phyloP scores from a whole-genome alignment of 768 basidiomycete genomes.

The Leccinum boreale region DNA sequence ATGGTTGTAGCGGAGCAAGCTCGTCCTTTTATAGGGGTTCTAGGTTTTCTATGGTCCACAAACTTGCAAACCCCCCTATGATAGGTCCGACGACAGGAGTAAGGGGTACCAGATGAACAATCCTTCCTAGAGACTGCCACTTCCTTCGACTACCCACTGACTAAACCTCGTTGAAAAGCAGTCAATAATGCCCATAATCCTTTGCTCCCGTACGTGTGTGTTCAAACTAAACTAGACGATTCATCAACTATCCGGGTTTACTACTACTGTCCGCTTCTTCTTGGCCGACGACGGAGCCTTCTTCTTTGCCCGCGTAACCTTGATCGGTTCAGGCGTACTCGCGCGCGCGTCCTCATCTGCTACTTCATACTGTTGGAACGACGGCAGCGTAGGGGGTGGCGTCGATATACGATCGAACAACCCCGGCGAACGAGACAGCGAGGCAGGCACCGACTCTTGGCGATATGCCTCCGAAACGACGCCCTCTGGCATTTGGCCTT shows the following conservation, averaged over 20 bases:
- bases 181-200: no score
- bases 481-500: slow-evolving; percentile 86
- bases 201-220: no score
- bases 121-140: no score
- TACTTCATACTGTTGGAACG: slow-evolving; percentile 56
- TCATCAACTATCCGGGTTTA: slow-evolving; percentile 20
- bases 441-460: slow-evolving; percentile 26
- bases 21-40: no score
- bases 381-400: slow-evolving; percentile 33
- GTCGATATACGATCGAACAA: slow-evolving; percentile 33
- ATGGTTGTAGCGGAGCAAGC: no score
- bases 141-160: no score
- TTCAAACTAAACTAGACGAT: background rate
- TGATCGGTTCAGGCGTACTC: slow-evolving; percentile 67
- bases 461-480: slow-evolving; percentile 23
- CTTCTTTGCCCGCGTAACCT: slow-evolving; percentile 73
- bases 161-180: no score
- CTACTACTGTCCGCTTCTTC: slow-evolving; percentile 57
- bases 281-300: slow-evolving; percentile 46
- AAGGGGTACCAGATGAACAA: no score
- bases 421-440: slow-evolving; percentile 22
- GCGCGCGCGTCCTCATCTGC: slow-evolving; percentile 44
- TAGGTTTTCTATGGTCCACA: no score
- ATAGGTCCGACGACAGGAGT: no score
- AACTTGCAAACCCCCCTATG: no score